Evolutionary conservation across 306 rosid species (phyloP), one percentile per base, ranked within the genome.

Genomic region (Aeschynomene evenia): DNA sequence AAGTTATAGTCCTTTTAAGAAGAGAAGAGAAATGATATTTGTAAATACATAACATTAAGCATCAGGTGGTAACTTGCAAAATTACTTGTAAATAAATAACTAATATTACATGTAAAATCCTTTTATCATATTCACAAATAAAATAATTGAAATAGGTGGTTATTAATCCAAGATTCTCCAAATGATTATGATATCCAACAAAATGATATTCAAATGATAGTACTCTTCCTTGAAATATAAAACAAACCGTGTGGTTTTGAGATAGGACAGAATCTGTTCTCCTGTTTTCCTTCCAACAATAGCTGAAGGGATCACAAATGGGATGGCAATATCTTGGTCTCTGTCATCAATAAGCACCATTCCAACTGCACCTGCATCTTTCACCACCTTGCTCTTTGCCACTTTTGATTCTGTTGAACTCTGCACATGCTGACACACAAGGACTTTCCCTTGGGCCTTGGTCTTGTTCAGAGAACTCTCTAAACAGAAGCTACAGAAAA

Each of bases 391-490:
- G 59, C 96, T 87, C 88, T 90, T 90, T 64, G 70, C 80, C 12
- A 85, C 80, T 79, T 85, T 90, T 46, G 95, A 90, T 76, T 90
- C 91, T 2, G 79, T 76, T 60, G 96, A 87, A 60, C 87, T 84
- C 84, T 82, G 91, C 52, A 66, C 88, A 49, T 90, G 90, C 68
- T 65, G 78, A 75, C 96, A 90, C 60, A 90, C 89, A 52, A 90
- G 80, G 77, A 90, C 89, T 86, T 90, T 90, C 79, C 96, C 95
- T 58, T 66, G 75, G 81, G 85, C 77, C 87, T 87, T 87, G 43
- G 96, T 90, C 72, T 82, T 84, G 52, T 87, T 87, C 81, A 90
- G 70, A 60, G 96, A 90, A 80, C 96, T 90, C 46, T 90, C 91
- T 45, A 90, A 72, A 65, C 96, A 90, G 75, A 82, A 90, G 79